Conservation (phyloP, 208 protist genomes). For the Acanthamoeba castellanii region DNA sequence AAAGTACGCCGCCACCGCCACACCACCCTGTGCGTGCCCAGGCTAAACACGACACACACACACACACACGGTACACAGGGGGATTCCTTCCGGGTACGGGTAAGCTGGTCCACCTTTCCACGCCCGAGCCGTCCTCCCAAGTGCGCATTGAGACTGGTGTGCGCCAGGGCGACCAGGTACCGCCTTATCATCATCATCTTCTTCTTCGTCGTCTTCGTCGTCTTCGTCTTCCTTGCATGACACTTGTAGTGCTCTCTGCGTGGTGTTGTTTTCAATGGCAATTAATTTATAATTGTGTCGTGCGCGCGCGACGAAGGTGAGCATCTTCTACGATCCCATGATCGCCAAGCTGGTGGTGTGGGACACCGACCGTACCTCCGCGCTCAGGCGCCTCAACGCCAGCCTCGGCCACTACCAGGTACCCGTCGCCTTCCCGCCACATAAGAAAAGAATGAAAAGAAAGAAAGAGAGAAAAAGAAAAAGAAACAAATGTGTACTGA, state of each 20-base stretch:
- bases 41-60: slow-evolving; percentile 79
- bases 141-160: slow-evolving; percentile 84
- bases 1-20: slow-evolving; percentile 84
- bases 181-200: neutral
- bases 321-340: slow-evolving; percentile 97
- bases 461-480: too few relatives aligned
- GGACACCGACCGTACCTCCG: slow-evolving; percentile 89
- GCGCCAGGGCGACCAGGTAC: slow-evolving; percentile 78
- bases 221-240: too few relatives aligned
- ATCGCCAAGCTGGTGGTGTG: slow-evolving; percentile 98
- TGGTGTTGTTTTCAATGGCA: too few relatives aligned
- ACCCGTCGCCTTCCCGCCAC: too few relatives aligned
- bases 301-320: too few relatives aligned
- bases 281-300: too few relatives aligned
- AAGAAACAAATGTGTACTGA: too few relatives aligned
- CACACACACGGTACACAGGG: too few relatives aligned
- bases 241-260: too few relatives aligned
- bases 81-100: slow-evolving; percentile 58
- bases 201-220: too few relatives aligned
- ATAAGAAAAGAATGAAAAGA: too few relatives aligned
- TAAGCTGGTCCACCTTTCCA: slow-evolving; percentile 16
- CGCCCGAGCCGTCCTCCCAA: neutral
- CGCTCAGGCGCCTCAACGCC: slow-evolving; percentile 89
- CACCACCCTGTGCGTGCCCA: too few relatives aligned
- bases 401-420: slow-evolving; percentile 92